Base-by-base conservation (phyloP, 176 grass and related monocot genomes). In the Avena eriantha region DNA sequence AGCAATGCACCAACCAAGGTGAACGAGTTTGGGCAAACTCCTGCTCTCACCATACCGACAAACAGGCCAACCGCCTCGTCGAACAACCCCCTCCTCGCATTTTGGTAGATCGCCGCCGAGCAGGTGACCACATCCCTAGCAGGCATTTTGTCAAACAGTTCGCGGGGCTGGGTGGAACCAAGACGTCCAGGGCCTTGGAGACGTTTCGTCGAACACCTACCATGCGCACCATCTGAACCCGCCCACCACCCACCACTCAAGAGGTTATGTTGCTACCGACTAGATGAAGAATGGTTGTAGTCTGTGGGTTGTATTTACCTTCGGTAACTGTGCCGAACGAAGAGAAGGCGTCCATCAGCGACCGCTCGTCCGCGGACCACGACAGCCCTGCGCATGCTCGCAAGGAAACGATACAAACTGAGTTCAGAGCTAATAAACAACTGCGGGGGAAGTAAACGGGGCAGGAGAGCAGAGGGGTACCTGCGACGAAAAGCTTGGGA, bases 271-370 rank as follows among this genome's bases (percentile, higher is more conserved):
- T 69, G 73, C 71, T 54, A 81, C 51, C 13, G 29, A 75, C 83
- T 76, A 18, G 76, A 76, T 50, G 60, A 85, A 41, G n/a, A 86
- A 80, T 23, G 49, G 36, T 21, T 7, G 22, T 22, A 21, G n/a
- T 21, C 31, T 57, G 47, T 12, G 76, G 35, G 24, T 56, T 73
- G 11, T 63, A 8, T 48, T 73, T 80, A 98, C 95, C 93, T 95
- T 98, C 95, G 23, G 93, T 89, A 69, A 98, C 91, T 16, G 89
- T 86, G 77, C 93, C 93, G 13, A 98, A 98, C 14, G 83, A 87
- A 75, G 95, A 95, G 81, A 98, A 98, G 16, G 90, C 91, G 78
- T 95, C 95, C 66, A 18, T 92, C 59, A 98, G 91, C 53, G 93
- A 95, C 78, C 88, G 85, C 88, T 98, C 95, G 85, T 98, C 95